Base-by-base conservation (phyloP, 345 rosid species). In the Salix brachista region DNA sequence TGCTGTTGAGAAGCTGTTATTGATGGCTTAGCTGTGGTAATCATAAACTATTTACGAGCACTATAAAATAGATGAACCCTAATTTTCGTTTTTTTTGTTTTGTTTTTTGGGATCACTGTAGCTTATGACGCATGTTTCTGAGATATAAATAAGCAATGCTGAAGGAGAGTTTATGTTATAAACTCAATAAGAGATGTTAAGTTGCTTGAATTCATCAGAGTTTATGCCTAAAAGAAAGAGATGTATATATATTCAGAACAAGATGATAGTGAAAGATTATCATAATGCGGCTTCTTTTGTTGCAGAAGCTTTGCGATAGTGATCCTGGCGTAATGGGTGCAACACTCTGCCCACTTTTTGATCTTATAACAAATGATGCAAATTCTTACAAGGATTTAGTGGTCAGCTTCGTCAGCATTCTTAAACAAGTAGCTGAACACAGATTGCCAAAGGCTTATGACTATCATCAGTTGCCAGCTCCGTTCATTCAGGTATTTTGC, bases 291-390 rank as follows among this genome's bases (percentile, higher is more conserved):
- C 13, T 44, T 80, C 14, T 37, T 66, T 73, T 71, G 72, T 75
- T 78, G 80, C 90, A 86, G 98, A 91, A 88, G 82, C 86, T 96
- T 54, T 92, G 91, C 70, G 99, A 96, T 75, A 96, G 89, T 62
- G 99, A 96, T 84, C 97, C 98, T 2, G 99, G 99, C 26, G 99
- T 96, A 52, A 96, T 96, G 99, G 99, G 99, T 42, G 99, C 99
- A 17, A 92, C 99, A 4, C 95, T 93, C 32, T 96, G 94, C 69
- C 99, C 99, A 1, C 90, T 96, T 42, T 92, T 96, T 82, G 98
- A 96, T 85, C 91, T 92, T 18, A 87, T 93, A 25, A 84, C 89
- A 18, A 79, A 69, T 34, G 99, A 96, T 84, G 94, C 84, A 61
- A 89, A 68, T 72, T 87, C 95, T 26, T 91, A 88, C 28, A 93